Percentiles rank a stretch among this genome's conserved stretches.
Evolutionary conservation across 2,329 filamentous ascomycete species (phyloP).

Genomic region (Dactylonectria estremocensis): DNA sequence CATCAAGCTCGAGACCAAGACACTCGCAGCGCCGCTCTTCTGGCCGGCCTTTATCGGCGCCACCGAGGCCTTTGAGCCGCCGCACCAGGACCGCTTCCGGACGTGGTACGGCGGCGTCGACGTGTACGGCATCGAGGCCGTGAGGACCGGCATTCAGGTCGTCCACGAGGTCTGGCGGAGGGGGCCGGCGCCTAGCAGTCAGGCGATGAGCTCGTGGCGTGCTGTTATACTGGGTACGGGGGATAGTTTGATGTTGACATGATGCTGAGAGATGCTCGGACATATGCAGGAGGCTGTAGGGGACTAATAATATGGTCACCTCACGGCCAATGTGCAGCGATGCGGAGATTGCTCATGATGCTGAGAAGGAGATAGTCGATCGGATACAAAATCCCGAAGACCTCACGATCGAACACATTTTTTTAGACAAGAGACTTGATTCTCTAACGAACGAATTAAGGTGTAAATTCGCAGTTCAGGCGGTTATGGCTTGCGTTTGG

Average conservation of each 20-base stretch:
- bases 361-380: too few species aligned
- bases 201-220: conserved; percentile 24
- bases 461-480: too few species aligned
- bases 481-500: too few species aligned
- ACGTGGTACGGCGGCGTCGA: conserved; percentile 39
- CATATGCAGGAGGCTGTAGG: too few species aligned
- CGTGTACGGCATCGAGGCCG: conserved; percentile 43
- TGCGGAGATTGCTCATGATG: too few species aligned
- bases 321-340: too few species aligned
- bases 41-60: conserved; percentile 46
- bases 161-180: conserved; percentile 40
- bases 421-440: too few species aligned
- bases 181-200: conserved; percentile 19
- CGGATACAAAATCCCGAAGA: too few species aligned
- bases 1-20: conserved; percentile 37
- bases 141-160: conserved; percentile 42
- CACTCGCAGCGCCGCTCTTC: conserved; percentile 42
- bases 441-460: too few species aligned
- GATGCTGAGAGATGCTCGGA: neutral
- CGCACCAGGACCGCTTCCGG: conserved; percentile 38
- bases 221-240: conserved; percentile 14
- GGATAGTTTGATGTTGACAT: conserved; percentile 26
- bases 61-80: conserved; percentile 39
- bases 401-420: too few species aligned
- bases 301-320: too few species aligned